phyloP scores from a whole-genome alignment of 1,284 basidiomycete genomes.

The Ceratobasidium sp. region DNA sequence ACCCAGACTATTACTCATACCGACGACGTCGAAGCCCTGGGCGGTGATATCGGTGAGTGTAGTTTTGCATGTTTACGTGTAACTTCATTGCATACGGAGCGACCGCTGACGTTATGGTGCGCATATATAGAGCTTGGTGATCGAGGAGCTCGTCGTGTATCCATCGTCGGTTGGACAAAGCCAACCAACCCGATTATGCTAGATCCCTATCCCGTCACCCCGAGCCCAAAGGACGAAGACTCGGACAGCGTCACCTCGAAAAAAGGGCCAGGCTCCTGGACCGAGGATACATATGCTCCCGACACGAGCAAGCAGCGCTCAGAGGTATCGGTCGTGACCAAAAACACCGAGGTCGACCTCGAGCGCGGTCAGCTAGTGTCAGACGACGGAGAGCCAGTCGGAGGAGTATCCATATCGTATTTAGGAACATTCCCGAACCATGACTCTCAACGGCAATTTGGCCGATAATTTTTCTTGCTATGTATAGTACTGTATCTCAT shows the following conservation, averaged over 20 bases:
- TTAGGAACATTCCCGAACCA: constrained; percentile 15
- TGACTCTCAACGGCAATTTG: neutral
- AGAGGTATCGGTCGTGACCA: neutral
- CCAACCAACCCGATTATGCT: neutral
- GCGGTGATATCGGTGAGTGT: neutral
- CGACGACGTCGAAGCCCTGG: neutral
- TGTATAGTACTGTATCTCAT: too few relatives aligned
- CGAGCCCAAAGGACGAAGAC: constrained; percentile 7
- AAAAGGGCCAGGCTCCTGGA: constrained; percentile 7
- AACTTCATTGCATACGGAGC: too few relatives aligned
- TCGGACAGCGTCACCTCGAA: constrained; percentile 1
- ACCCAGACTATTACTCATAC: constrained; percentile 1
- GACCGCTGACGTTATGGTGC: too few relatives aligned
- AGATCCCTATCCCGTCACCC: neutral
- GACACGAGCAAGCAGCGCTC: neutral
- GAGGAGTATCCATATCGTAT: constrained; percentile 16
- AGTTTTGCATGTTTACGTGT: too few relatives aligned
- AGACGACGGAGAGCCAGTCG: neutral
- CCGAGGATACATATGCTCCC: neutral
- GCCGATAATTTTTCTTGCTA: neutral
- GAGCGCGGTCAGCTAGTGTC: constrained; percentile 4
- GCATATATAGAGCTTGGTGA: constrained; percentile 32
- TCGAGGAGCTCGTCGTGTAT: neutral
- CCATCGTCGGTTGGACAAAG: neutral
- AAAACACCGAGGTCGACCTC: constrained; percentile 3